phyloP scores from a whole-genome alignment of 2,329 filamentous ascomycete species.

The Arthrinium puccinioides region DNA sequence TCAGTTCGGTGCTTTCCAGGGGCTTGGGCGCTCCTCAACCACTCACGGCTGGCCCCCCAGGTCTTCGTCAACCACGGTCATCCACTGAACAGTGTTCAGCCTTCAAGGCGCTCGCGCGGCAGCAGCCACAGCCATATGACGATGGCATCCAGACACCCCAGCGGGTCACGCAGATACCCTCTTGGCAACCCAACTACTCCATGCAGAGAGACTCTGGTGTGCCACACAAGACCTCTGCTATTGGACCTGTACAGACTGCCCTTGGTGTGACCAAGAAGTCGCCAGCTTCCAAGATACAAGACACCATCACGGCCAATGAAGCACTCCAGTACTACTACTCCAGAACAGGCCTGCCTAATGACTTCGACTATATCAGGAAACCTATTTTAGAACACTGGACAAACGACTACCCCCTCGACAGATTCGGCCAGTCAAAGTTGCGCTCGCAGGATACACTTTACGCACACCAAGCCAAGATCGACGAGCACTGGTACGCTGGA shows the following conservation, averaged over 20 bases:
- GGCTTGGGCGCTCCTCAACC: constrained; percentile 39
- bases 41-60: constrained; percentile 47
- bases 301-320: constrained; percentile 22
- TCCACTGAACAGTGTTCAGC: constrained; percentile 36
- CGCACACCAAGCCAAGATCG: constrained; percentile 19
- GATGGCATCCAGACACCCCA: no score
- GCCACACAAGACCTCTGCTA: no score
- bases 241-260: not conserved
- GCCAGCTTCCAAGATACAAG: constrained; percentile 8
- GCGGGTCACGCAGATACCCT: no score
- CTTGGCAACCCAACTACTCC: no score
- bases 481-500: constrained; percentile 32
- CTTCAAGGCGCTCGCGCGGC: no score
- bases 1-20: constrained; percentile 15
- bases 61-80: constrained; percentile 42
- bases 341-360: constrained; percentile 20
- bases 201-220: not conserved
- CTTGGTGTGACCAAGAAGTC: not conserved
- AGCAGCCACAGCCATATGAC: no score
- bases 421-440: constrained; percentile 11
- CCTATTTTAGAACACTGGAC: constrained; percentile 16
- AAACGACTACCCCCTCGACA: constrained; percentile 8
- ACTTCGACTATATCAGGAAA: constrained; percentile 15
- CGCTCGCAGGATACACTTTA: constrained; percentile 14
- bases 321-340: constrained; percentile 21